Conservation (phyloP, 768 basidiomycete genomes). For the Mycena pura region DNA sequence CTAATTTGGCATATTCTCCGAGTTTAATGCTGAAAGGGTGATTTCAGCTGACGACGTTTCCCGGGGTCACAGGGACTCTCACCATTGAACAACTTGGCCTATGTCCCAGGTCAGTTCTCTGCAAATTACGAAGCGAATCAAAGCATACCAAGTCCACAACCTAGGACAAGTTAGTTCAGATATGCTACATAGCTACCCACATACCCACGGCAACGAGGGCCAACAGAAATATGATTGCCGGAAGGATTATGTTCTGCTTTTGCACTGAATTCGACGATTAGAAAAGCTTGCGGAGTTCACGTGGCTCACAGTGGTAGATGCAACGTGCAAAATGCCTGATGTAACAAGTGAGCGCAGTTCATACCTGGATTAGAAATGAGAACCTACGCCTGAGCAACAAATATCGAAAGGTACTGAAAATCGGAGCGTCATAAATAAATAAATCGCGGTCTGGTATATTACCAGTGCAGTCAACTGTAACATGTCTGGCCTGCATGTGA, state of each 20-base stretch:
- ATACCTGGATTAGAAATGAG: background rate
- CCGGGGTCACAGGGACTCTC: background rate
- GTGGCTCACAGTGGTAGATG: constrained; percentile 2
- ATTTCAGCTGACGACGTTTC: background rate
- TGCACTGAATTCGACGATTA: background rate
- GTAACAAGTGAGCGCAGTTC: background rate
- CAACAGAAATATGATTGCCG: background rate
- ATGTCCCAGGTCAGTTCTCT: background rate
- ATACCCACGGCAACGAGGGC: background rate
- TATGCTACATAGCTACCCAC: background rate
- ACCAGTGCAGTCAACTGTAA: constrained; percentile 3
- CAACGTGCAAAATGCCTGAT: constrained; percentile 12
- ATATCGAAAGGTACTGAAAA: constrained; percentile 4
- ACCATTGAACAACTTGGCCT: background rate
- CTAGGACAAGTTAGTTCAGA: background rate
- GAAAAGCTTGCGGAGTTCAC: background rate
- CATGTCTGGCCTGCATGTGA: constrained; percentile 11
- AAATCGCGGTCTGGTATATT: background rate
- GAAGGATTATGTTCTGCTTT: background rate
- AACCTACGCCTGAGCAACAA: constrained; percentile 10
- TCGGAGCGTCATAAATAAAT: background rate
- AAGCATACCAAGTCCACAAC: background rate
- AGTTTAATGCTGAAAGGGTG: background rate
- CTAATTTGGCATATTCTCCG: background rate
- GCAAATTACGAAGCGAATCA: background rate